These are phyloP conservation scores for Cocos nucifera DNA, from an alignment of 176 grass and related monocot species.

Conservation along the genomic window DNA sequence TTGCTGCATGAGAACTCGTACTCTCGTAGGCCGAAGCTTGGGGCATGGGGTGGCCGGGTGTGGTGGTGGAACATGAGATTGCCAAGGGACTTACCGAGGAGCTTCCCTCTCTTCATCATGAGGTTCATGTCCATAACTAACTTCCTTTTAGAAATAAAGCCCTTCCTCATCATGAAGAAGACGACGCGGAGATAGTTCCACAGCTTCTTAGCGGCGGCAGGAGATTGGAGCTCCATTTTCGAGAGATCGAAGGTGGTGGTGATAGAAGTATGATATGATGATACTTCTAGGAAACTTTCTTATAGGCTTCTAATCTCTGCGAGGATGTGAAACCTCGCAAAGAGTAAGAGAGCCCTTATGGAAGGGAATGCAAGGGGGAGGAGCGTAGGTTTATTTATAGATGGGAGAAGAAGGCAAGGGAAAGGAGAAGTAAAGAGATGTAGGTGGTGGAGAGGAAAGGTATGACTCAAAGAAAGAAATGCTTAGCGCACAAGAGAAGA, in stretches of 20 bases:
- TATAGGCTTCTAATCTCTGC: slow-evolving; percentile 9
- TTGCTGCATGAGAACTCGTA: slow-evolving; percentile 95
- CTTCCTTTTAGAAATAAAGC: slow-evolving; percentile 60
- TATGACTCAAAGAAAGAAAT: neutral
- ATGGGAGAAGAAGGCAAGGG: too few species aligned
- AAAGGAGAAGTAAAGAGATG: neutral
- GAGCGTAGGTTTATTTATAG: neutral
- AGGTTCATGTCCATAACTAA: slow-evolving; percentile 53
- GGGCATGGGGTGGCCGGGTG: neutral
- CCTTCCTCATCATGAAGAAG: slow-evolving; percentile 81
- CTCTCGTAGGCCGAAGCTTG: slow-evolving; percentile 22
- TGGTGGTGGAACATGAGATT: slow-evolving; percentile 45
- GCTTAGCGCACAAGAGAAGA: neutral
- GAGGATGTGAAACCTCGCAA: slow-evolving; percentile 38
- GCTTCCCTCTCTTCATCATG: slow-evolving; percentile 55
- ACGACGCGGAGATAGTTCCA: slow-evolving; percentile 65
- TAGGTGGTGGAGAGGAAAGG: too few species aligned
- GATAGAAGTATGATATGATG: too few species aligned
- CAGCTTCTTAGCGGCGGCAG: slow-evolving; percentile 38
- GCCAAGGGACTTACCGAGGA: slow-evolving; percentile 39
- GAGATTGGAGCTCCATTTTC: slow-evolving; percentile 36
- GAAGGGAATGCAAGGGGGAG: neutral
- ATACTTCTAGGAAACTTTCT: too few species aligned
- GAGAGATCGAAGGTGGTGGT: too few species aligned
- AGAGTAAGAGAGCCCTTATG: slow-evolving; percentile 8